Conservation (phyloP, 2,329 filamentous ascomycete species). For the Fusarium annulatum region DNA sequence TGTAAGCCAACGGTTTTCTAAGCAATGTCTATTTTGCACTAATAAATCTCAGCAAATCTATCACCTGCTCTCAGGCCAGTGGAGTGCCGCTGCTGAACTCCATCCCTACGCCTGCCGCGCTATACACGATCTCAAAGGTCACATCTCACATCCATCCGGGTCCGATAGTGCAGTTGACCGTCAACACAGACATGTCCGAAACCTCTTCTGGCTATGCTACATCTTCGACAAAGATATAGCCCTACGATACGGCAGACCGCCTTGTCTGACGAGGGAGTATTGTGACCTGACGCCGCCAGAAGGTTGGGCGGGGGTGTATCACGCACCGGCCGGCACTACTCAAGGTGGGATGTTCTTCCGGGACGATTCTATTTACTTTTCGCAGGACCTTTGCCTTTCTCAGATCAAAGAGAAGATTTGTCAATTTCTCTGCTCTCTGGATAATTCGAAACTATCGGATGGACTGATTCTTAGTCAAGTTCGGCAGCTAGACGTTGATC, state of each 20-base stretch:
- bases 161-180: fast-evolving
- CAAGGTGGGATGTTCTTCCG: background rate
- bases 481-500: background rate
- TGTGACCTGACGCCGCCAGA: background rate
- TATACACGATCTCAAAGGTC: background rate
- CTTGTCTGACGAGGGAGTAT: background rate
- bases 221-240: background rate
- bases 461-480: background rate
- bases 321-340: fast-evolving
- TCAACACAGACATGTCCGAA: background rate
- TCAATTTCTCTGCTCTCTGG: background rate
- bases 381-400: background rate
- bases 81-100: background rate
- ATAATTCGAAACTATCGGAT: background rate
- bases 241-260: background rate
- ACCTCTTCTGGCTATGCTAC: slow-evolving; percentile 3
- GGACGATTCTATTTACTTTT: background rate
- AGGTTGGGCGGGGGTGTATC: background rate
- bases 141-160: fast-evolving
- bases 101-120: background rate
- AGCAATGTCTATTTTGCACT: fast-evolving
- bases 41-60: fast-evolving
- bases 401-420: background rate
- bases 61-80: background rate
- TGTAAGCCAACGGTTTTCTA: fast-evolving